Evolutionary conservation across 1,284 basidiomycete genomes (phyloP).

Genomic region (Porogramme epimiltina): DNA sequence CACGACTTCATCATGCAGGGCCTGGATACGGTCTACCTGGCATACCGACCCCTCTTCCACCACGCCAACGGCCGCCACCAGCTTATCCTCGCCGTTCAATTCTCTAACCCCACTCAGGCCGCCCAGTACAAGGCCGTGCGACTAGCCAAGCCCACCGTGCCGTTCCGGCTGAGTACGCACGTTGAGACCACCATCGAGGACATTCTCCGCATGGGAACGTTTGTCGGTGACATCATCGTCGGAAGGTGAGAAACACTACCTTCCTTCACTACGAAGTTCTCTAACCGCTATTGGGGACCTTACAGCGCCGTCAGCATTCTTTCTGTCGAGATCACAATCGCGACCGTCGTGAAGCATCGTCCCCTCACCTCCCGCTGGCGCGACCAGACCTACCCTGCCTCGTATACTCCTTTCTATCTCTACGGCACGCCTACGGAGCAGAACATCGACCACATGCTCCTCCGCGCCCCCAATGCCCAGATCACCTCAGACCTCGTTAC

Average conservation of each 20-base stretch:
- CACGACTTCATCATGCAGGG: constrained; percentile 46
- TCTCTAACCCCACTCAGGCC: constrained; percentile 26
- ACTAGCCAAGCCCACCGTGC: constrained; percentile 15
- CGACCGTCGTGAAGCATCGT: constrained; percentile 36
- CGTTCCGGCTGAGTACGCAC: constrained; percentile 8
- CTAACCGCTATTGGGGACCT: too few species aligned
- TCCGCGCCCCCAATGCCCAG: constrained; percentile 42
- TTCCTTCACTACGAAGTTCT: too few species aligned
- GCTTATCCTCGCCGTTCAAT: constrained; percentile 37
- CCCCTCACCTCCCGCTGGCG: constrained; percentile 26
- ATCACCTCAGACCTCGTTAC: constrained; percentile 34
- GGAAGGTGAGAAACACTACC: too few species aligned
- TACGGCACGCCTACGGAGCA: constrained; percentile 36
- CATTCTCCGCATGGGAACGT: neutral
- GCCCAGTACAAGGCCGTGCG: constrained; percentile 27
- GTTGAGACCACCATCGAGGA: neutral
- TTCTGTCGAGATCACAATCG: constrained; percentile 27
- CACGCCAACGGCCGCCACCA: constrained; percentile 41
- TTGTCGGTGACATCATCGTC: too few species aligned
- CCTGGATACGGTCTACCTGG: constrained; percentile 36
- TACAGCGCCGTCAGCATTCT: too few species aligned
- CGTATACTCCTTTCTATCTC: constrained; percentile 43
- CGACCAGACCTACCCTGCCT: constrained; percentile 32
- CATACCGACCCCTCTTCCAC: constrained; percentile 41
- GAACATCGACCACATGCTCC: constrained; percentile 44